Percentiles rank a stretch among this genome's conserved stretches.
These are phyloP conservation scores for Spongispora temasekensis DNA, from an alignment of 1,284 basidiomycete genomes.

Conservation along the genomic window DNA sequence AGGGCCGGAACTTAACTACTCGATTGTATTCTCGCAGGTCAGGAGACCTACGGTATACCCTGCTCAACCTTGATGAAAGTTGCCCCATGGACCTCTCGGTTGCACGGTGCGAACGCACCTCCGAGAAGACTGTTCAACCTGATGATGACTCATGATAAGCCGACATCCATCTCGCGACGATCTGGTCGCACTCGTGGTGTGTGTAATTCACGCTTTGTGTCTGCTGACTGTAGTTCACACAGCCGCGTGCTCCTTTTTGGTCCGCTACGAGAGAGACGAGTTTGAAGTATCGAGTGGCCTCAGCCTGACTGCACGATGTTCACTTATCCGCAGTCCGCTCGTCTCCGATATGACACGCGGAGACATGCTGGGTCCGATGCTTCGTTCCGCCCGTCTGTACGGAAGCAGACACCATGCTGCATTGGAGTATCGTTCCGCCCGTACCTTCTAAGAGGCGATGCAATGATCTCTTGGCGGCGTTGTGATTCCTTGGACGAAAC, in stretches of 20 bases:
- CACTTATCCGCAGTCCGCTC: not conserved
- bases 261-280: too few species aligned
- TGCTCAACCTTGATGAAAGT: constrained; percentile 1
- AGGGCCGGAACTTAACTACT: too few species aligned
- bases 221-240: not conserved
- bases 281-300: too few species aligned
- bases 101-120: constrained; percentile 2
- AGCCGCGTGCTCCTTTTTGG: constrained; percentile 12
- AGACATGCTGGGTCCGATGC: not conserved
- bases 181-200: not conserved
- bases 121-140: not conserved
- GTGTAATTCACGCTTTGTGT: not conserved
- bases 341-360: constrained; percentile 5
- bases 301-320: too few species aligned
- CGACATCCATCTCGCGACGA: not conserved
- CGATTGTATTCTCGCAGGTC: too few species aligned
- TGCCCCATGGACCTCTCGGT: constrained; percentile 12
- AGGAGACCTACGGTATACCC: not conserved
- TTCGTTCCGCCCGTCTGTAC: not conserved
- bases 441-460: constrained; percentile 4
- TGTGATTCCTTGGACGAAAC: constrained; percentile 3
- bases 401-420: constrained; percentile 2
- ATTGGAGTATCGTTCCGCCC: constrained; percentile 2
- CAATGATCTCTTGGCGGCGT: not conserved
- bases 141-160: not conserved